Evolutionary conservation across 352 stramenopile species (phyloP).

Genomic region (Phytophthora capsici): DNA sequence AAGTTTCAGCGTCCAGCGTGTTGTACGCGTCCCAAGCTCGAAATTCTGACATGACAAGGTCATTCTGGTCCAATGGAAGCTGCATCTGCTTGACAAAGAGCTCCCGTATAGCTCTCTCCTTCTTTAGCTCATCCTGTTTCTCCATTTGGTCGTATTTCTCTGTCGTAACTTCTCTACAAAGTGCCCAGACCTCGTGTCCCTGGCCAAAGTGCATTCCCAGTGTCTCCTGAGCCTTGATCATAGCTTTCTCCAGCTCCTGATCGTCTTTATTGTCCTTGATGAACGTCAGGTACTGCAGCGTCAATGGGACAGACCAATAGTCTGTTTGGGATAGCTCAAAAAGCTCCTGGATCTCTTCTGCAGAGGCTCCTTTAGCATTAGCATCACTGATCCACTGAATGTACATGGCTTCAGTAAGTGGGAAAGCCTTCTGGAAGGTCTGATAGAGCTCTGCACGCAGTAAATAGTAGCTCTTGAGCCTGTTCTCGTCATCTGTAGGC

Average conservation of each 20-base stretch:
- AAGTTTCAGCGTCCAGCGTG: constrained; percentile 29
- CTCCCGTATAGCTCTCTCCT: constrained; percentile 47
- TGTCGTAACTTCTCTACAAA: constrained; percentile 51
- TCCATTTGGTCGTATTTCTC: constrained; percentile 43
- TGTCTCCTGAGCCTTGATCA: constrained; percentile 41
- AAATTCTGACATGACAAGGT: constrained; percentile 78
- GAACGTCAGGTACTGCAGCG: constrained; percentile 47
- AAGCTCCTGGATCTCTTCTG: constrained; percentile 30
- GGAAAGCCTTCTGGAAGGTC: constrained; percentile 60
- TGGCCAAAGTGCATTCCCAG: constrained; percentile 59
- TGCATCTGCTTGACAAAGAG: constrained; percentile 65
- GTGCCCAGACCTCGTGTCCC: constrained; percentile 68
- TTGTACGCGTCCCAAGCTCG: constrained; percentile 79
- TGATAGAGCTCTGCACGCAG: constrained; percentile 46
- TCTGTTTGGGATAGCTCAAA: constrained; percentile 50
- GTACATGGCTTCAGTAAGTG: constrained; percentile 66
- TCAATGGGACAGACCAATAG: constrained; percentile 65
- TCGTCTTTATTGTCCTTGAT: constrained; percentile 36
- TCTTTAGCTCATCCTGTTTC: constrained; percentile 13
- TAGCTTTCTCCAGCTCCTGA: constrained; percentile 35
- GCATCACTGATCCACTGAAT: constrained; percentile 56
- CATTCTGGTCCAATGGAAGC: constrained; percentile 73
- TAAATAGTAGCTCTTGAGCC: constrained; percentile 24
- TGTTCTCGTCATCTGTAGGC: constrained; percentile 21
- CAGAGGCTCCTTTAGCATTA: neutral